Base-by-base conservation (phyloP, 768 basidiomycete genomes). In the Hysterangium stoloniferum region DNA sequence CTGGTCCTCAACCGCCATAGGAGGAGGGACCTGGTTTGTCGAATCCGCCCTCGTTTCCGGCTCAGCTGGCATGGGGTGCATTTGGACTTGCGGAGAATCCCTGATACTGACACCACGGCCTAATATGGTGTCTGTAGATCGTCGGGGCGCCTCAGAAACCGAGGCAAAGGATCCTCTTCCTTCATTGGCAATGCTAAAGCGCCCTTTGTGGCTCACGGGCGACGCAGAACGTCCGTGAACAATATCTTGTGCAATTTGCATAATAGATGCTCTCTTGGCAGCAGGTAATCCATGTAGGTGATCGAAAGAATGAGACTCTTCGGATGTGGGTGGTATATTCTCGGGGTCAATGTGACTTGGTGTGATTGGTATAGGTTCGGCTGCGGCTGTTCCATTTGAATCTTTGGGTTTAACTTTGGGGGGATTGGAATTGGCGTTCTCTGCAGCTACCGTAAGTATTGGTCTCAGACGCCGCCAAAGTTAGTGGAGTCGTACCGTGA, bases 231-330 rank as follows among this genome's bases (percentile, higher is more conserved):
- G 20, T 8, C 42, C 63, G 48, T 66, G 66, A 4, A 68, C 69
- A 7, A 93, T 80, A 41, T 93, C 84, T 55, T 91, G 77, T 7
- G 94, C 95, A 15, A 86, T 82, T 65, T 90, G 86, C 77, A 57
- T 64, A 25, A 75, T 63, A 20, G 60, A 62, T n/a, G 70, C 71
- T 4, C 73, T 66, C 12, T 66, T 66, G 41, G 67, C 66, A 7
- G 72, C 72, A 1, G 73, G 73, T 58, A 73, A 71, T 20, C 86
- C 85, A 63, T 83, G 89, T 5, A 91, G 63, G 1, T 84, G 82
- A 0, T 78, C 75, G 57, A 71, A 78, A 5, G 75, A 76, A 22
- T 42, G 4, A 20, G 12, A 4, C 20, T 25, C 24, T 28, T 38
- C 44, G n/a, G 25, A 37, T 19, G 2, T 24, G 29, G 25, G n/a